Conservation (phyloP, 225 moss, liverwort and hornwort genomes). For the Takakia lepidozioides region DNA sequence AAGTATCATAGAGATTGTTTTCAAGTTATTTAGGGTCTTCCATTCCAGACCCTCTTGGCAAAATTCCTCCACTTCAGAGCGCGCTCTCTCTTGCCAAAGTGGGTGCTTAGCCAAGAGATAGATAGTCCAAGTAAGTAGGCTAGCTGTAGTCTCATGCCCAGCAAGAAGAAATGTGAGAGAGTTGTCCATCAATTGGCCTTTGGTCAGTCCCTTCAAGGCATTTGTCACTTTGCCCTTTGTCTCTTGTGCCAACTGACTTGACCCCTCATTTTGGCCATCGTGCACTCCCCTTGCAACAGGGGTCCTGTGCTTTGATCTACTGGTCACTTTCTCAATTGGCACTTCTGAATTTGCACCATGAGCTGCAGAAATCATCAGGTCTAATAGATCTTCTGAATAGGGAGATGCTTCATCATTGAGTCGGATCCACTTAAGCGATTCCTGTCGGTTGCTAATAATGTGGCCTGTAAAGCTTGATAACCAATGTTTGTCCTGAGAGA, state of each 20-base stretch:
- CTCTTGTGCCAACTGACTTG: too few relatives aligned
- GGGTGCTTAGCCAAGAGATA: conserved; percentile 72
- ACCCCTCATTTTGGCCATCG: too few relatives aligned
- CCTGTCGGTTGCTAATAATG: conserved; percentile 34
- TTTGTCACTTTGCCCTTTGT: conserved; percentile 11
- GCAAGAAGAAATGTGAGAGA: conserved; percentile 67
- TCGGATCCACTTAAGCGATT: background rate
- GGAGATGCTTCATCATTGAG: conserved; percentile 5
- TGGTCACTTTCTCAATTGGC: background rate
- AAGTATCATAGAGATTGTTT: conserved; percentile 74
- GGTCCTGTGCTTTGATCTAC: conserved; percentile 4
- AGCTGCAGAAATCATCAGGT: conserved; percentile 39
- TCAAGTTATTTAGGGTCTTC: conserved; percentile 44
- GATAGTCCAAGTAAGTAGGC: conserved; percentile 75
- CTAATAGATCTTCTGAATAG: conserved; percentile 42
- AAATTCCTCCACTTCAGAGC: conserved; percentile 80
- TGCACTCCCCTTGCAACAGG: too few relatives aligned
- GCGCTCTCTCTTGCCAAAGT: conserved; percentile 79
- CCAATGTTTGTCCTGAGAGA: conserved; percentile 38
- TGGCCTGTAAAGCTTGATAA: conserved; percentile 36
- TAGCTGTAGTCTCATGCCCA: conserved; percentile 89
- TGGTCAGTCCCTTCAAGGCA: conserved; percentile 17
- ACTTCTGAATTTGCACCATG: conserved; percentile 8
- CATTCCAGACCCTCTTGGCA: conserved; percentile 31
- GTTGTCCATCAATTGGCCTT: conserved; percentile 60